phyloP scores from a whole-genome alignment of 2,329 filamentous ascomycete species.

The Davidsoniella neocaledoniae region DNA sequence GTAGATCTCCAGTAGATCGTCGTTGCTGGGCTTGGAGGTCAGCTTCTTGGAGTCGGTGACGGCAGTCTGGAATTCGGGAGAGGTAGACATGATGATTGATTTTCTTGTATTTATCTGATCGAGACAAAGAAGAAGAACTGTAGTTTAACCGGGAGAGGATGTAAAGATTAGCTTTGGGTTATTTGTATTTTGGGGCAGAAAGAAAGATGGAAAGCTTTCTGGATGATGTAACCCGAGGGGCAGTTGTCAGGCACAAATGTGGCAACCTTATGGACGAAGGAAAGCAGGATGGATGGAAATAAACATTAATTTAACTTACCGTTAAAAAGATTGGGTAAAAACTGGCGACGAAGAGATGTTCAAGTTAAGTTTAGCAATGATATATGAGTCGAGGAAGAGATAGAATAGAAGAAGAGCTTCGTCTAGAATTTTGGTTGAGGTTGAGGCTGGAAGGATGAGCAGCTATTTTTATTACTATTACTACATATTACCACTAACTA shows the following conservation, averaged over 20 bases:
- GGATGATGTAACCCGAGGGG: too few species aligned
- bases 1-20: constrained; percentile 48
- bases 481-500: too few species aligned
- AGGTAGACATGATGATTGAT: constrained; percentile 24
- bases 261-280: background rate
- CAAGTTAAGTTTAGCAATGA: too few species aligned
- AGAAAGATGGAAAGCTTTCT: too few species aligned
- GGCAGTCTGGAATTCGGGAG: constrained; percentile 37
- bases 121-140: background rate
- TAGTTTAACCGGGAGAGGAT: background rate
- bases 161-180: background rate
- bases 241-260: too few species aligned
- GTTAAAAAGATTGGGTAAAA: too few species aligned
- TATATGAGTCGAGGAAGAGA: too few species aligned
- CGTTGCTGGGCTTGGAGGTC: constrained; percentile 43
- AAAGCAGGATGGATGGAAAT: background rate
- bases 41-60: constrained; percentile 50
- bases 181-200: background rate
- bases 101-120: constrained; percentile 7
- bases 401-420: too few species aligned
- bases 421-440: constrained; percentile 8
- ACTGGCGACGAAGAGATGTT: too few species aligned
- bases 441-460: background rate
- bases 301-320: background rate
- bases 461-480: too few species aligned